Evolutionary conservation across 2,329 filamentous ascomycete species (phyloP).

Genomic region (Fonsecaea erecta): DNA sequence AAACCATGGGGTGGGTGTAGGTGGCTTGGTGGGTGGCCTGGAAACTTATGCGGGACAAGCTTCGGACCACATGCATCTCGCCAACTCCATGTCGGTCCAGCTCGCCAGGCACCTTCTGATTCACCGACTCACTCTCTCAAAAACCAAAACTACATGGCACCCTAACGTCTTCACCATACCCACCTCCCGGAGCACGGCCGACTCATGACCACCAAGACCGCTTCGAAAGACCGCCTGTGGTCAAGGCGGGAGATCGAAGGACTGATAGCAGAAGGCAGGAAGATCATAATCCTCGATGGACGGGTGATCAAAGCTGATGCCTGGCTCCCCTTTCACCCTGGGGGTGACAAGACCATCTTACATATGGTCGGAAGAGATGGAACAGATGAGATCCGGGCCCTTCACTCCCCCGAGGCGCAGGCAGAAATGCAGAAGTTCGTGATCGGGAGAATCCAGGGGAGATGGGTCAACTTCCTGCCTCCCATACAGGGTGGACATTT

Average conservation of each 20-base stretch:
- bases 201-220: slow-evolving; percentile 15
- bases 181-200: background rate
- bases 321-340: slow-evolving; percentile 89
- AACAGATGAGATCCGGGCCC: slow-evolving; percentile 86
- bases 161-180: background rate
- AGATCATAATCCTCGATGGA: slow-evolving; percentile 79
- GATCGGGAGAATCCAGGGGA: slow-evolving; percentile 79
- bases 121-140: slow-evolving; percentile 1
- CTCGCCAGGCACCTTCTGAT: background rate
- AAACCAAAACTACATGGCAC: background rate
- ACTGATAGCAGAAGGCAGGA: slow-evolving; percentile 79
- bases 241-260: slow-evolving; percentile 73
- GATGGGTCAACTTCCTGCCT: slow-evolving; percentile 85
- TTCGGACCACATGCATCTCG: background rate
- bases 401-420: slow-evolving; percentile 80
- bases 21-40: background rate
- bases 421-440: slow-evolving; percentile 79
- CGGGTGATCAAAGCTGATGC: slow-evolving; percentile 84
- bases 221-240: slow-evolving; percentile 56
- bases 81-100: background rate
- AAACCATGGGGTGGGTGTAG: too few species aligned
- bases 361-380: slow-evolving; percentile 95
- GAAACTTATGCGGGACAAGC: slow-evolving; percentile 8
- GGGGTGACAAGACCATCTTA: slow-evolving; percentile 84
- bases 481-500: slow-evolving; percentile 90